These are phyloP conservation scores for Oehlia diaphana DNA, from an alignment of 192 early-diverging fungal genomes.

Conservation along the genomic window DNA sequence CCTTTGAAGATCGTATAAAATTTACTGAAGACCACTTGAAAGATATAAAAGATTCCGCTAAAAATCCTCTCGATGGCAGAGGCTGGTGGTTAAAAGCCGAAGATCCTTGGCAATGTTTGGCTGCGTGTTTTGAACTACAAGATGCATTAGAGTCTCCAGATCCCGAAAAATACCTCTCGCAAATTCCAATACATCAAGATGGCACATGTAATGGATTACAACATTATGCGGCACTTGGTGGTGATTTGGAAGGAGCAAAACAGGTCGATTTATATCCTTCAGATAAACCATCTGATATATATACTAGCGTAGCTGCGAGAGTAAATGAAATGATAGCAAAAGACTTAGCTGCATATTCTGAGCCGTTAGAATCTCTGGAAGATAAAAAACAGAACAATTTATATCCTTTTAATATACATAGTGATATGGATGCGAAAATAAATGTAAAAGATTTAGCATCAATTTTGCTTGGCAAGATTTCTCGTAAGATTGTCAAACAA, in stretches of 20 bases:
- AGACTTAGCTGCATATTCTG: constrained; percentile 34
- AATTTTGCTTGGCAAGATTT: constrained; percentile 69
- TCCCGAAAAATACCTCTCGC: constrained; percentile 68
- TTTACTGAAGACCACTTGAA: constrained; percentile 75
- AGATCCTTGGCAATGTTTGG: constrained; percentile 92
- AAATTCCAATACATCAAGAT: constrained; percentile 92
- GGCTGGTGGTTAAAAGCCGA: constrained; percentile 91
- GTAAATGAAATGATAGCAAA: constrained; percentile 70
- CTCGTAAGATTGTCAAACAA: constrained; percentile 96
- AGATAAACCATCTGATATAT: constrained; percentile 89
- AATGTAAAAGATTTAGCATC: constrained; percentile 46
- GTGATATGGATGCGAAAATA: no score
- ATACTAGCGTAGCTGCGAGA: constrained; percentile 81
- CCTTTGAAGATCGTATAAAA: constrained; percentile 77
- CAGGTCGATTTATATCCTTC: constrained; percentile 87
- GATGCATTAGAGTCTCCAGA: constrained; percentile 71
- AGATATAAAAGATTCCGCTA: constrained; percentile 82
- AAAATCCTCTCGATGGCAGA: constrained; percentile 73
- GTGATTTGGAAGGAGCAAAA: constrained; percentile 81
- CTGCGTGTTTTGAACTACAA: constrained; percentile 84
- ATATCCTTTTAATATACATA: no score
- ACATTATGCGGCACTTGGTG: constrained; percentile 97
- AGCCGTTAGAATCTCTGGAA: no score
- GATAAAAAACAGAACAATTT: no score
- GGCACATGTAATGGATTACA: constrained; percentile 98